These are phyloP conservation scores for Trebouxia sp. DNA, from an alignment of 139 green algal genomes.

Conservation along the genomic window DNA sequence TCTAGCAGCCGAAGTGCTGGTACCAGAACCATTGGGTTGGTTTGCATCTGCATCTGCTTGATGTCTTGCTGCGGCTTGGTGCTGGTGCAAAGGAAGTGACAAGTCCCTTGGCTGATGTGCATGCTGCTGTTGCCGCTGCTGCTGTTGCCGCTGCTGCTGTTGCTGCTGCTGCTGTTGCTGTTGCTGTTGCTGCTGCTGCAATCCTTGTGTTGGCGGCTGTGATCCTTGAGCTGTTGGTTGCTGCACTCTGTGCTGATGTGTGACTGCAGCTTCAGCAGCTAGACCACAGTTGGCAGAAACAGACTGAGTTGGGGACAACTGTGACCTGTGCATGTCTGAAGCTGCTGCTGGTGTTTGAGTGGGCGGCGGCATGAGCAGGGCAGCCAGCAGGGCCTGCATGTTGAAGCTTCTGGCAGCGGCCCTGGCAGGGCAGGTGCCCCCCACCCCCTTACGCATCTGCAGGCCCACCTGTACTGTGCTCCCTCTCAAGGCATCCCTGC, in stretches of 20 bases:
- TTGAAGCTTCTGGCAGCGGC: conserved; percentile 45
- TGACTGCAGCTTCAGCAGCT: no score
- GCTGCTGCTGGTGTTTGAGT: not conserved
- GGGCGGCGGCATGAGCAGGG: conserved; percentile 27
- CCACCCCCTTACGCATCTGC: conserved; percentile 61
- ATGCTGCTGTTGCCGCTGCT: not conserved
- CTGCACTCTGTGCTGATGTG: no score
- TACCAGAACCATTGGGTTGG: not conserved
- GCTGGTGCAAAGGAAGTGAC: not conserved
- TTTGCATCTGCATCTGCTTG: not conserved
- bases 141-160: not conserved
- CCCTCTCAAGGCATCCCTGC: not conserved
- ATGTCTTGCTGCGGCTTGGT: not conserved
- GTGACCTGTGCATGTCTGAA: no score
- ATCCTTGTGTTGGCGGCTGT: no score
- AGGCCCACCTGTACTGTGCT: conserved; percentile 53
- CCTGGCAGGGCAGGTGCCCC: conserved; percentile 62
- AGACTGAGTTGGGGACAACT: no score
- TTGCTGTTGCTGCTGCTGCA: not conserved
- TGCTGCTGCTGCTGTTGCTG: conserved; percentile 24
- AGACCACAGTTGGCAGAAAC: no score
- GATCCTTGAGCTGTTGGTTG: no score
- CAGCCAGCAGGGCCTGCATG: conserved; percentile 31
- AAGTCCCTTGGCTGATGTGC: no score
- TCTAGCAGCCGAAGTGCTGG: no score